Base-by-base conservation (phyloP, 1,284 basidiomycete species). In the Cutaneotrichosporon arboriforme region DNA sequence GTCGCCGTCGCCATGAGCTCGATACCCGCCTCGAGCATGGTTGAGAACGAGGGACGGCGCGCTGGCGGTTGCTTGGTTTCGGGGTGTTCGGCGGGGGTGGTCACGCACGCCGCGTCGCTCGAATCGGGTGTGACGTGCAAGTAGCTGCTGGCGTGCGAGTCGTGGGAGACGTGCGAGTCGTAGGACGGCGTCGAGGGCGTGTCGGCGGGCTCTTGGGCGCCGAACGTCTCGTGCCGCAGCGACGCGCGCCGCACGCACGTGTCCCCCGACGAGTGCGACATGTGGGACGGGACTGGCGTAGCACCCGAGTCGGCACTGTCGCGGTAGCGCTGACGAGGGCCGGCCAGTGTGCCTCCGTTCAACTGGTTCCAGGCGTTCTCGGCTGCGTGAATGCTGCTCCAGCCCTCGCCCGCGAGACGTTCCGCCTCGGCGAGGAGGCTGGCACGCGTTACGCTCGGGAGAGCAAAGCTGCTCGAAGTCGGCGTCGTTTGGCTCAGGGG, bases 281-380 rank as follows among this genome's bases (percentile, higher is more conserved):
- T 20, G 21, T 12, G 13, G 5, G 26, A 31, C 10, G 26, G 26
- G 7, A 31, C 26, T 5, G 26, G 26, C 26, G 26, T 31, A 7
- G 26, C 10, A 7, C 7, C 10, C 26, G 26, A 31, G 17, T 5
- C 36, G 36, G 14, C 36, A 7, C 15, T 17, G 23, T n/a, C 10
- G 21, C 36, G 7, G 36, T 15, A 5, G 36, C 36, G 36, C 13
- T 13, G 8, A 8, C 38, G 47, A 8, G 43, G 14, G 12, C 43
- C 33, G 2, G 22, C 9, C 57, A 61, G 52, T n/a, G 57, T n/a
- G n/a, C n/a, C 55, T 10, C 26, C 26, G 26, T 31, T 31, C 7
- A 31, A 31, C 12, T 40, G 51, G 14, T 37, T 38, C 62, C 62
- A 63, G 3, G 51, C 57, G 17, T 51, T 48, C 52, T 63, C 57